Evolutionary conservation across 2,329 filamentous ascomycete species (phyloP), one percentile per base, ranked within the genome.

Genomic region (Colletotrichum eremochloae): DNA sequence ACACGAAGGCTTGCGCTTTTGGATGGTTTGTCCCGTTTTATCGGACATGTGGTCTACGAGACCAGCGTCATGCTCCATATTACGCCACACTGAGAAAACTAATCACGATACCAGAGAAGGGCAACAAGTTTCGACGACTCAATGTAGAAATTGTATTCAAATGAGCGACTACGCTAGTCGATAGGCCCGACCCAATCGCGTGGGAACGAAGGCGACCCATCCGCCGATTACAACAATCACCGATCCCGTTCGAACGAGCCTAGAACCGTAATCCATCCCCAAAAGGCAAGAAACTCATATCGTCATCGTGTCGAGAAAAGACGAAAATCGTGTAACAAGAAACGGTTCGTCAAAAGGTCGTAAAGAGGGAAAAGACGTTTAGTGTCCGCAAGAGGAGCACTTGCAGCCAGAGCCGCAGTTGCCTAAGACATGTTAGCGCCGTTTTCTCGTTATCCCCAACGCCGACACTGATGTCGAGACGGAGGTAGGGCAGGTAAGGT

Each of bases 381-480:
- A 72, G 40, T 60, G 24, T 68, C 65, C 63, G 63, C 68, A 64
- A 56, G 67, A 40, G 52, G 72, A 74, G 63, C 65, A 75, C 63
- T 57, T 66, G 73, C 74, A 75, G 74, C 65, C 66, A 40, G 74
- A 65, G 70, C 74, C 74, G 74, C 74, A 75, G 68, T 75, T 75
- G 71, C 71, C 71, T 73, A 31, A 63, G 61, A 71, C 56, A 46
- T 33, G 67, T 73, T 63, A 73, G 71, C 62, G 56, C n/a, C 33
- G 46, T 29, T 48, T 40, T 24, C 20, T n/a, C 18, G 38, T 44
- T 36, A 44, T 38, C 9, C 46, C 46, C 46, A 38, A 44, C 36
- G 24, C 38, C 36, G 60, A 20, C 67, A 15, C 31, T 42, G 36
- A 57, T 56, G 44, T 29, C 42, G 24, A 67, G 42, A 40, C n/a